Base-by-base conservation (phyloP, 768 basidiomycete species). In the Rhodotorula taiwanensis region DNA sequence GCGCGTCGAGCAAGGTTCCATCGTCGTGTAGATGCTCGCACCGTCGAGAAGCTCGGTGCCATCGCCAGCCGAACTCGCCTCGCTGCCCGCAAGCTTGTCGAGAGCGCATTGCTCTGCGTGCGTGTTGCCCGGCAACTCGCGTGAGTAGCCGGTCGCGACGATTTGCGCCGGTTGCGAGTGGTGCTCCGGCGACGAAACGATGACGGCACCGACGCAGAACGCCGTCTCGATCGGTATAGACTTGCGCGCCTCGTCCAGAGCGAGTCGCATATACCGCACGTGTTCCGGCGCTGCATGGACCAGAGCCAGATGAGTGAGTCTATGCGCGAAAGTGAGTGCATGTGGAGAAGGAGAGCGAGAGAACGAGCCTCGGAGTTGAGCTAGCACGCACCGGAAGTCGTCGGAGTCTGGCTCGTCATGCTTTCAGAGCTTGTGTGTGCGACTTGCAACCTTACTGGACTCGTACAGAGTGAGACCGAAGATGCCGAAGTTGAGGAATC, bases 51-150 rank as follows among this genome's bases (percentile, higher is more conserved):
- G 72, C 25, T 31, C 25, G 39, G 36, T 41, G n/a, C 18, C 36
- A 13, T 42, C 39, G 14, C 28, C 13, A 10, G 23, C 11, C n/a
- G 44, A 45, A 11, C n/a, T 3, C 6, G 47, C 8, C 25, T 7
- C 27, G 27, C 25, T 7, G 47, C 2, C 47, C 1, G 30, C 9
- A 31, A 84, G 82, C 72, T 97, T 95, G 45, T 81, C 74, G 56
- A 99, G 78, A 2, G 93, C 92, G 74, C 94, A 94, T 28, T 91
- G 90, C 78, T 99, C 94, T 16, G 93, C 94, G 75, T 99, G 94
- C 5, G 94, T 97, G 74, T 98, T 98, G 56, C 93, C 94, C 7
- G 83, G 79, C 0, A 97, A 80, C 74, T 97, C 92, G 72, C 95
- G 81, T 30, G 93, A 97, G 77, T 85, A 91, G 23, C 91, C 91